These are phyloP conservation scores for Haematococcus lacustris DNA, from an alignment of 139 green algal genomes.

Conservation along the genomic window DNA sequence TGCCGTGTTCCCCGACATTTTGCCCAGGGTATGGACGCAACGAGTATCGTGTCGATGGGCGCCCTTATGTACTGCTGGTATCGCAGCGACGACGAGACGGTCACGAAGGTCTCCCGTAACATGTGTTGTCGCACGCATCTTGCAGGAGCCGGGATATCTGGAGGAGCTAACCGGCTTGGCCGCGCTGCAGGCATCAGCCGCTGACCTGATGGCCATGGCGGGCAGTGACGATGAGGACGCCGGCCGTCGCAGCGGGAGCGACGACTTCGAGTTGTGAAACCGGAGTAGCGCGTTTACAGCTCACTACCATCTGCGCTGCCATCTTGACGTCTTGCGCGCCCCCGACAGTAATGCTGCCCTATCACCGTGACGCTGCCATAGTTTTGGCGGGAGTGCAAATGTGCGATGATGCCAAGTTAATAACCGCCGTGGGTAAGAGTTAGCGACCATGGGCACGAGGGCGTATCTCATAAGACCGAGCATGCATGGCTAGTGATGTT, in stretches of 20 bases:
- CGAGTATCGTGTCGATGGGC: background rate
- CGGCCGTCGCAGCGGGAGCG: background rate
- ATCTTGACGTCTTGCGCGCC: background rate
- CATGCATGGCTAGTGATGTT: too few species aligned
- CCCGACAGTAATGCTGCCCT: background rate
- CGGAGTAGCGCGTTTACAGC: background rate
- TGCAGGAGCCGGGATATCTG: background rate
- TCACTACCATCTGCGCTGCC: background rate
- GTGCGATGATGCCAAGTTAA: too few species aligned
- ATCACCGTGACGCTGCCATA: too few species aligned
- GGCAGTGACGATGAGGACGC: background rate
- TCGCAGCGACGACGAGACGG: background rate
- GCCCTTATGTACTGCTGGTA: background rate
- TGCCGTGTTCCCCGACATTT: background rate
- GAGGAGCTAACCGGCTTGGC: background rate
- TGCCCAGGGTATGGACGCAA: background rate
- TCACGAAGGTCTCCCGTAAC: background rate
- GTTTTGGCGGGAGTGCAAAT: too few species aligned
- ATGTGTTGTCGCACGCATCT: background rate
- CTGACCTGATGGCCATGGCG: background rate
- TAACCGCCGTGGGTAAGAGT: too few species aligned
- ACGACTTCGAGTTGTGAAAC: background rate
- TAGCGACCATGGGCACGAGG: too few species aligned
- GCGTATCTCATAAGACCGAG: too few species aligned
- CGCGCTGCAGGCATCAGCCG: background rate